phyloP scores from a whole-genome alignment of 768 basidiomycete genomes.

The Lactarius deliciosus region DNA sequence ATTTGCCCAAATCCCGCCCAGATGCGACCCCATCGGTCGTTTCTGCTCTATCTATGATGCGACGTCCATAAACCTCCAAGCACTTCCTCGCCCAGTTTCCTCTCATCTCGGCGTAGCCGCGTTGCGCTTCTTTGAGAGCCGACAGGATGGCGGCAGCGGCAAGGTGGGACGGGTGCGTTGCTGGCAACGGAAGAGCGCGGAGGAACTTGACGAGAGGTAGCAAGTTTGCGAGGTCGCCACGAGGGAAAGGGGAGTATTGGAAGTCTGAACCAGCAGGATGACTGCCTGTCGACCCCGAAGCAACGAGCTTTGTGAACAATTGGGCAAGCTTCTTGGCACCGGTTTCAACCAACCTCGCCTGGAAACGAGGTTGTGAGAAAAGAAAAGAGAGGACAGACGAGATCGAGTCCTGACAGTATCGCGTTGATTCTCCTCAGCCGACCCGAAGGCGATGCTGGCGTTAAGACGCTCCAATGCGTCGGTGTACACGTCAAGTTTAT shows the following conservation, averaged over 20 bases:
- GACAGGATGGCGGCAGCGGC: conserved; percentile 62
- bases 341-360: conserved; percentile 77
- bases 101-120: conserved; percentile 84
- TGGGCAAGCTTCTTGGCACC: conserved; percentile 81
- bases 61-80: conserved; percentile 66
- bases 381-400: background rate
- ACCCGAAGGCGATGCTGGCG: conserved; percentile 75
- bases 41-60: conserved; percentile 69
- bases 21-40: conserved; percentile 62
- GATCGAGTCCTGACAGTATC: conserved; percentile 43
- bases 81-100: conserved; percentile 76
- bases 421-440: conserved; percentile 51
- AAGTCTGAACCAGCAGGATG: conserved; percentile 62
- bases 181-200: conserved; percentile 69
- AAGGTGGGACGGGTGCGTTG: conserved; percentile 82
- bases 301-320: conserved; percentile 84
- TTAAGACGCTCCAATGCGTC: conserved; percentile 77
- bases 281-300: conserved; percentile 78
- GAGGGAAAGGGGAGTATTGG: conserved; percentile 53
- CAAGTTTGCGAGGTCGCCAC: conserved; percentile 51
- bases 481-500: conserved; percentile 62
- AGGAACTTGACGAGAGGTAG: conserved; percentile 66
- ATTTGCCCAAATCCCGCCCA: conserved; percentile 70
- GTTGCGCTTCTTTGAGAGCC: conserved; percentile 73
- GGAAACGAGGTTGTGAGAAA: conserved; percentile 10